Percentiles rank a stretch among this genome's conserved stretches.
Evolutionary conservation across 1,284 basidiomycete species (phyloP).

Genomic region (Pyrrhoderma noxium): DNA sequence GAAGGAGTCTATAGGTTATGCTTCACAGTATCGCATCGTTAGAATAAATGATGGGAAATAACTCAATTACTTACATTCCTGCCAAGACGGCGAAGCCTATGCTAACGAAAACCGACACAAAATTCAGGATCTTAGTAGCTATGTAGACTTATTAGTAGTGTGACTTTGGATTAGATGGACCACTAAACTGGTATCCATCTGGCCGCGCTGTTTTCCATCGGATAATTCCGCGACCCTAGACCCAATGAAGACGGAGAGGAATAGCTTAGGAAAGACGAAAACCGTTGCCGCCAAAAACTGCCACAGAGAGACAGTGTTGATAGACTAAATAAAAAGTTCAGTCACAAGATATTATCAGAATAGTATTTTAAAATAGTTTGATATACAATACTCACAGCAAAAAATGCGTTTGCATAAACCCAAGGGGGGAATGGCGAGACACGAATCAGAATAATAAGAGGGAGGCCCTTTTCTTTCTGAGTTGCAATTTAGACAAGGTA

Average conservation of each 20-base stretch:
- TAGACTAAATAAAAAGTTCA: slow-evolving; percentile 43
- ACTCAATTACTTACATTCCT: slow-evolving; percentile 49
- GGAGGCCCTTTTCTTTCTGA: slow-evolving; percentile 62
- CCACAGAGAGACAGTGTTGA: slow-evolving; percentile 62
- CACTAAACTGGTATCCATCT: slow-evolving; percentile 68
- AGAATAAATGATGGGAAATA: slow-evolving; percentile 3
- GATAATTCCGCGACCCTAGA: slow-evolving; percentile 67
- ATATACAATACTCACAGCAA: slow-evolving; percentile 49
- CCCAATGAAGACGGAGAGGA: slow-evolving; percentile 72
- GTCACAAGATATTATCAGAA: neutral
- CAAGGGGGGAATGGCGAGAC: slow-evolving; percentile 77
- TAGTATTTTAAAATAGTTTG: neutral
- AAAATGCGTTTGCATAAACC: slow-evolving; percentile 74
- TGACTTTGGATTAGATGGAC: too few species aligned
- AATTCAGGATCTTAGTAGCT: slow-evolving; percentile 64
- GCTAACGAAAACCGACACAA: slow-evolving; percentile 49
- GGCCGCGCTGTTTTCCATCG: slow-evolving; percentile 62
- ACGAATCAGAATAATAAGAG: slow-evolving; percentile 74
- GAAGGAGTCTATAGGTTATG: slow-evolving; percentile 55
- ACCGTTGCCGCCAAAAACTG: slow-evolving; percentile 71
- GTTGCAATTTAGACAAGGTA: slow-evolving; percentile 5
- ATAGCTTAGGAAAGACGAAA: slow-evolving; percentile 62
- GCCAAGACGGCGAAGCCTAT: slow-evolving; percentile 47
- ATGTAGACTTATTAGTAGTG: neutral
- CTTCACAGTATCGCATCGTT: slow-evolving; percentile 31